phyloP scores from a whole-genome alignment of 2,329 filamentous ascomycete genomes.

The Fusarium keratoplasticum region DNA sequence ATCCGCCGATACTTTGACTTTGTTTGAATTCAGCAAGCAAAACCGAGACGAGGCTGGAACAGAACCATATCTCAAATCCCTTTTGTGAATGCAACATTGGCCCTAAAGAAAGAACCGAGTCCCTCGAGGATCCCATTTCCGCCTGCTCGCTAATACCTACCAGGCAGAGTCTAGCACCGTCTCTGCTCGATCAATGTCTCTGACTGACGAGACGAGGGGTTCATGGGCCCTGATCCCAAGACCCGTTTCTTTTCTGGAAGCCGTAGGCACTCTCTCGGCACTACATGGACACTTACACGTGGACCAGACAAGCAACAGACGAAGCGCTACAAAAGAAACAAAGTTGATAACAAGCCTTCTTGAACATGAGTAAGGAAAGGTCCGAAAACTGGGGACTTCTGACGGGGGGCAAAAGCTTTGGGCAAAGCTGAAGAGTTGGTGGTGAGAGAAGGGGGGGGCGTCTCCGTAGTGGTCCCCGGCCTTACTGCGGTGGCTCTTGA shows the following conservation, averaged over 20 bases:
- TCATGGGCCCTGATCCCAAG: neutral
- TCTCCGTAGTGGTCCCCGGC: constrained; percentile 40
- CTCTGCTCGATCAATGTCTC: neutral
- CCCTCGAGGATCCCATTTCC: constrained; percentile 15
- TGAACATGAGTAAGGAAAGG: constrained; percentile 28
- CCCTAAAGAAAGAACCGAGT: neutral
- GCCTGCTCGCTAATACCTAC: constrained; percentile 4
- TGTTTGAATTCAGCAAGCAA: constrained; percentile 5
- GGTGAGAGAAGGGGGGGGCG: constrained; percentile 21
- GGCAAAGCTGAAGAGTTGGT: neutral
- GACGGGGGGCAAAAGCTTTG: neutral
- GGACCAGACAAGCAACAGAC: neutral
- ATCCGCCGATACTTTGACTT: neutral
- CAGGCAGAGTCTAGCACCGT: neutral
- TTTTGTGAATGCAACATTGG: constrained; percentile 4
- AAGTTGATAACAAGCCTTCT: constrained; percentile 13
- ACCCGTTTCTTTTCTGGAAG: neutral
- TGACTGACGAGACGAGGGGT: neutral
- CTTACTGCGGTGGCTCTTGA: constrained; percentile 45
- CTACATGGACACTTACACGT: constrained; percentile 5
- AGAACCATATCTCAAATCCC: neutral
- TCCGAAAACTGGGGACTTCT: constrained; percentile 25
- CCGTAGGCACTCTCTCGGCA: neutral
- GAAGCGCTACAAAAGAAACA: neutral
- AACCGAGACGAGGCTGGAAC: constrained; percentile 5